Evolutionary conservation across 139 green algal species (phyloP).

Genomic region (Pseudopediastrum boryanum): DNA sequence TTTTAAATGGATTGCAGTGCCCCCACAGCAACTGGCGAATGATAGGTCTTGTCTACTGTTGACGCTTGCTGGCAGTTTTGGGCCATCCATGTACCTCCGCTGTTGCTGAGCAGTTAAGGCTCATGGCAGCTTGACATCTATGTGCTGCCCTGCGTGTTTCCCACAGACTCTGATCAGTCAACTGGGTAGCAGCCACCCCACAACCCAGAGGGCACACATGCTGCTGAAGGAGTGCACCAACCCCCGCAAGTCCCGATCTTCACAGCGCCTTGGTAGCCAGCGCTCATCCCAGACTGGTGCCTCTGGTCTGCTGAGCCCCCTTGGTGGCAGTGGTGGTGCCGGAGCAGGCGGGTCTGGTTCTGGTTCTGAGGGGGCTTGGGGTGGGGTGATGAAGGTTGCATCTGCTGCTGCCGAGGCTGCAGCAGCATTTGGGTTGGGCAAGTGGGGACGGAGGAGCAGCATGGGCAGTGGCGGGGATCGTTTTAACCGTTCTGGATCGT

Average conservation of each 20-base stretch:
- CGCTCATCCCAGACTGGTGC: not conserved
- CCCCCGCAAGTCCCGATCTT: slow-evolving; percentile 14
- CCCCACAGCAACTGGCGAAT: too few species aligned
- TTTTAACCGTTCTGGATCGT: too few species aligned
- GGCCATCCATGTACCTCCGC: too few species aligned
- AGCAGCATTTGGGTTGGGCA: slow-evolving; percentile 12
- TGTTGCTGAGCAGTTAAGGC: too few species aligned
- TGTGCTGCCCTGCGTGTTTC: too few species aligned
- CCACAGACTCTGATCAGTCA: slow-evolving; percentile 35
- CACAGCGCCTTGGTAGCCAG: too few species aligned
- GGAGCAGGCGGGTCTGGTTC: not conserved
- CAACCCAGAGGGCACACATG: slow-evolving; percentile 28
- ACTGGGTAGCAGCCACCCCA: slow-evolving; percentile 36
- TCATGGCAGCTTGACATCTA: too few species aligned
- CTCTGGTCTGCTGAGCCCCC: not conserved
- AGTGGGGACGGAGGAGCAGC: too few species aligned
- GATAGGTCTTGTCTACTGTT: too few species aligned
- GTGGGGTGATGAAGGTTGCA: not conserved
- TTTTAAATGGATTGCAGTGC: too few species aligned
- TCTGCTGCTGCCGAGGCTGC: not conserved
- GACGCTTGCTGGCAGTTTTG: too few species aligned
- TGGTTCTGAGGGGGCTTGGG: not conserved
- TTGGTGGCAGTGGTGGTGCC: not conserved
- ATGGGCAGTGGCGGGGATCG: too few species aligned
- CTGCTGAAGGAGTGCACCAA: slow-evolving; percentile 35